A percentile compares a stretch with the other conserved stretches of the same genome.
Evolutionary conservation across 306 rosid species (phyloP).

Genomic region (Alnus rubra): DNA sequence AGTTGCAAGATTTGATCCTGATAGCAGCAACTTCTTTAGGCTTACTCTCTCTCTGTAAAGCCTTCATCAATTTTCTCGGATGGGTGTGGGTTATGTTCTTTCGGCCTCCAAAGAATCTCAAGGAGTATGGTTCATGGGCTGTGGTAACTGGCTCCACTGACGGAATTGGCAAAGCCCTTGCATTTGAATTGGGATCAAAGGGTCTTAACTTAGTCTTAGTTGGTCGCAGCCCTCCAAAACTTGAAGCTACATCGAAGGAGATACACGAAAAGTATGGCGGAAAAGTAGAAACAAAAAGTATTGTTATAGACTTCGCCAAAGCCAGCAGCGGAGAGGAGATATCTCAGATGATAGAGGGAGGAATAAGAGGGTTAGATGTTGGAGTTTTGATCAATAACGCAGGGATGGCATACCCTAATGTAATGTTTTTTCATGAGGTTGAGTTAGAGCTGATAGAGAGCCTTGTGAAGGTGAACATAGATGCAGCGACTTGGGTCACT

Average conservation of each 20-base stretch:
- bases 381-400: slow-evolving; percentile 70
- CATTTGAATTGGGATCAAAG: slow-evolving; percentile 53
- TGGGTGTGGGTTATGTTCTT: slow-evolving; percentile 58
- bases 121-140: slow-evolving; percentile 76
- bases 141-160: slow-evolving; percentile 79
- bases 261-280: slow-evolving; percentile 6
- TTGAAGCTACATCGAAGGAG: slow-evolving; percentile 45
- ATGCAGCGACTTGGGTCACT: slow-evolving; percentile 50
- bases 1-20: too few relatives aligned
- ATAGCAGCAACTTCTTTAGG: slow-evolving; percentile 15
- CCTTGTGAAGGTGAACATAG: slow-evolving; percentile 41
- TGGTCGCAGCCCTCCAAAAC: slow-evolving; percentile 54
- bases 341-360: slow-evolving; percentile 18
- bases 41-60: slow-evolving; percentile 41
- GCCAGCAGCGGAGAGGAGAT: too few relatives aligned
- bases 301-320: slow-evolving; percentile 42
- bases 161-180: slow-evolving; percentile 81
- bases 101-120: slow-evolving; percentile 61
- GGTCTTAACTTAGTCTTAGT: slow-evolving; percentile 71
- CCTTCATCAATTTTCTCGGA: slow-evolving; percentile 14
- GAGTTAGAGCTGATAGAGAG: slow-evolving; percentile 54
- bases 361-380: slow-evolving; percentile 16
- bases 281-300: slow-evolving; percentile 3
- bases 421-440: slow-evolving; percentile 62
- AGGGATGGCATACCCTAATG: slow-evolving; percentile 62